Conservation (phyloP, 169 alveolate species). For the Cryptosporidium bovis region DNA sequence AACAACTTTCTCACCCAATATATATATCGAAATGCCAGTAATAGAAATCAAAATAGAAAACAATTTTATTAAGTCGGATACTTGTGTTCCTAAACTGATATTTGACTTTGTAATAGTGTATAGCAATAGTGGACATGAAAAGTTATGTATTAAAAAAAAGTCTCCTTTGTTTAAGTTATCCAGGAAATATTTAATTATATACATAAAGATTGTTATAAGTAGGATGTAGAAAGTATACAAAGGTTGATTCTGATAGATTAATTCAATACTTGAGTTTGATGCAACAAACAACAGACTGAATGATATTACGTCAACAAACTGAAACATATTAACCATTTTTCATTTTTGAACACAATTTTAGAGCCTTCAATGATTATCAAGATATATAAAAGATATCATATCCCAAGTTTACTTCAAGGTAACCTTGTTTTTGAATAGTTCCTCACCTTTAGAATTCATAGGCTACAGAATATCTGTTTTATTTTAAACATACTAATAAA, state of each 20-base stretch:
- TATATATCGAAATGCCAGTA: conserved; percentile 14
- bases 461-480: too few relatives aligned
- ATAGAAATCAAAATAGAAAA: conserved; percentile 43
- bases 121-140: conserved; percentile 59
- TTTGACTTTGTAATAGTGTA: conserved; percentile 4
- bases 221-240: background rate
- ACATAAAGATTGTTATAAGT: background rate
- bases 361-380: too few relatives aligned
- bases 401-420: too few relatives aligned
- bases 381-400: too few relatives aligned
- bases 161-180: background rate
- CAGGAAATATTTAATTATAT: conserved; percentile 1
- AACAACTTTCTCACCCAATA: background rate
- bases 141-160: conserved; percentile 30
- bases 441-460: background rate
- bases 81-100: conserved; percentile 1
- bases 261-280: background rate
- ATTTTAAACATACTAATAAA: background rate
- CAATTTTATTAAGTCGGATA: background rate
- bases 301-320: conserved; percentile 4
- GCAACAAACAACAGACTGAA: conserved; percentile 6
- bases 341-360: background rate
- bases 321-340: conserved; percentile 28
- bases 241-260: background rate
- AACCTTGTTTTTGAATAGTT: too few relatives aligned